phyloP scores from a whole-genome alignment of 2,329 filamentous ascomycete genomes.

The Parastagonospora nodorum region DNA sequence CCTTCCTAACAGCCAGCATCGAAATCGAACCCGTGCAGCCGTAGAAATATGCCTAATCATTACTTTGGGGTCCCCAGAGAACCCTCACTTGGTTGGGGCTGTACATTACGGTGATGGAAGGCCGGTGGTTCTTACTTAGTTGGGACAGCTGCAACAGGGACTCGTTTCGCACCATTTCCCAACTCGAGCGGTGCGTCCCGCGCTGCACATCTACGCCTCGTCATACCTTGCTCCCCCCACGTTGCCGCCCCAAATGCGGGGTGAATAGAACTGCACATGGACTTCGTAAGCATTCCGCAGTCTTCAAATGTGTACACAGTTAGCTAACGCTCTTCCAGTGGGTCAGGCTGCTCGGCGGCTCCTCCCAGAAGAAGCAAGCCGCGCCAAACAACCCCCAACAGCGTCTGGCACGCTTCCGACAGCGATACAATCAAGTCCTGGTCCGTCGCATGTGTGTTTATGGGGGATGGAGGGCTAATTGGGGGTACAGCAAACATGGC shows the following conservation, averaged over 20 bases:
- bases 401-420: slow-evolving; percentile 65
- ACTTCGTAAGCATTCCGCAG: background rate
- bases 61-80: too few species aligned
- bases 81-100: too few species aligned
- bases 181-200: background rate
- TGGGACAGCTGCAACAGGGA: too few species aligned
- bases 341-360: slow-evolving; percentile 66
- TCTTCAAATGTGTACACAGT: background rate
- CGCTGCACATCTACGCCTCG: background rate
- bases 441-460: slow-evolving; percentile 35
- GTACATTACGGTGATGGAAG: too few species aligned
- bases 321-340: slow-evolving; percentile 50
- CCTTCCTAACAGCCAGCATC: too few species aligned
- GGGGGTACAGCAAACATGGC: slow-evolving; percentile 61
- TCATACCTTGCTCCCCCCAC: slow-evolving; percentile 1
- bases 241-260: background rate
- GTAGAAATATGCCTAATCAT: too few species aligned
- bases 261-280: background rate
- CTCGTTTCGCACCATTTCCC: too few species aligned
- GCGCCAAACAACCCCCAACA: slow-evolving; percentile 62
- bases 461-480: slow-evolving; percentile 15
- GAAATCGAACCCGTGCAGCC: too few species aligned
- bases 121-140: too few species aligned
- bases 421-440: slow-evolving; percentile 64
- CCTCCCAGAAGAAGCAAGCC: slow-evolving; percentile 55